Conservation (phyloP, 2,329 filamentous ascomycete genomes). For the Fusarium pininemorale region DNA sequence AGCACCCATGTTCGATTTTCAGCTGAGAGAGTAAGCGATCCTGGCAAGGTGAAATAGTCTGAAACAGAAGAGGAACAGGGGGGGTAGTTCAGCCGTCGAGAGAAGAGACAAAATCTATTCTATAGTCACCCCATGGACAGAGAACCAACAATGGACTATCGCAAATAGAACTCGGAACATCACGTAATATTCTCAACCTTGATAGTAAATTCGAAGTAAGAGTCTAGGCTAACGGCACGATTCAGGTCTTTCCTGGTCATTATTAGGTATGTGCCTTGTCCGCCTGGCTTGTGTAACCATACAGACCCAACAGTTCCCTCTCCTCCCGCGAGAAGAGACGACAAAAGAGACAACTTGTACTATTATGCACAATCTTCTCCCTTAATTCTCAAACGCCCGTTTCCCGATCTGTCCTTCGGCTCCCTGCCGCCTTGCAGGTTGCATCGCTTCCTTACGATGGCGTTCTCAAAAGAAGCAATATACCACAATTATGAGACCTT, state of each 20-base stretch:
- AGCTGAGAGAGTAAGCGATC: slow-evolving; percentile 6
- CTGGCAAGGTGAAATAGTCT: slow-evolving; percentile 4
- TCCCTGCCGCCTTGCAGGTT: slow-evolving; percentile 22
- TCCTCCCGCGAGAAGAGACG: slow-evolving; percentile 31
- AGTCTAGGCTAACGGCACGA: not conserved
- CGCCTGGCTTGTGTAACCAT: not conserved
- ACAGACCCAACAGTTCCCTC: slow-evolving; percentile 17
- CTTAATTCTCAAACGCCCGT: slow-evolving; percentile 9
- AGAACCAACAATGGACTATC: not conserved
- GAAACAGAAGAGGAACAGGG: slow-evolving; percentile 4
- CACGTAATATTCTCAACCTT: not conserved
- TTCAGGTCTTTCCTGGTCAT: not conserved
- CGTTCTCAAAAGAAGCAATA: slow-evolving; percentile 35
- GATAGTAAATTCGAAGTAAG: not conserved
- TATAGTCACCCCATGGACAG: not conserved
- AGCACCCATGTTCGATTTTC: not conserved
- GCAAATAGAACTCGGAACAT: not conserved
- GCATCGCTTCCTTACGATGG: slow-evolving; percentile 30
- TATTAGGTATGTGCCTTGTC: not conserved
- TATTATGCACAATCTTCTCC: not conserved
- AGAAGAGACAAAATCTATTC: not conserved
- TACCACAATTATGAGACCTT: slow-evolving; percentile 3
- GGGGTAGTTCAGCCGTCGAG: not conserved
- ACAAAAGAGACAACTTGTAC: slow-evolving; percentile 21
- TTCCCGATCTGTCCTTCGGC: slow-evolving; percentile 18